Conservation (phyloP, 805 yeast species). For the Schizosaccharomyces cryophilus region DNA sequence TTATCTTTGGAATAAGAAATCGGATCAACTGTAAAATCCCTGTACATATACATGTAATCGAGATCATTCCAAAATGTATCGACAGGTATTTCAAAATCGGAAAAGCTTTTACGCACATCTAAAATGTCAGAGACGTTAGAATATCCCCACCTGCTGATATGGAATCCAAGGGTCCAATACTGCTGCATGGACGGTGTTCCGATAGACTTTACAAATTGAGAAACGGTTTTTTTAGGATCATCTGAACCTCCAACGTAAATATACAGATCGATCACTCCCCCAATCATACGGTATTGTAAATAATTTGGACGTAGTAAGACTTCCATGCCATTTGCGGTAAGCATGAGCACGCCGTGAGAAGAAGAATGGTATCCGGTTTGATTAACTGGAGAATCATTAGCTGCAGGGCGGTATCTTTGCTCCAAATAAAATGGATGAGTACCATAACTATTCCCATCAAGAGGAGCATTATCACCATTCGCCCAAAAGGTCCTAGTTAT, state of each 20-base stretch:
- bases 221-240: conserved; percentile 23
- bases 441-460: conserved; percentile 16
- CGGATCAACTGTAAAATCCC: conserved; percentile 58
- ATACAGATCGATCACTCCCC: conserved; percentile 10
- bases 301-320: background rate
- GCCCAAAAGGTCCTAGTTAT: conserved; percentile 14
- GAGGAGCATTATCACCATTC: conserved; percentile 13
- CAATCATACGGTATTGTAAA: conserved; percentile 1
- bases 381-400: background rate
- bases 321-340: conserved; percentile 1
- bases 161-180: conserved; percentile 52
- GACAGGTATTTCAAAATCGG: conserved; percentile 38
- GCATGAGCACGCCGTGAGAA: conserved; percentile 1
- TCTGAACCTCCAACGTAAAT: conserved; percentile 13
- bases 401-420: background rate
- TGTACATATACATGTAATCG: conserved; percentile 50
- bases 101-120: conserved; percentile 33
- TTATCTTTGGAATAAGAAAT: conserved; percentile 37
- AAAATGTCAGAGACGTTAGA: conserved; percentile 52
- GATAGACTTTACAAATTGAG: conserved; percentile 31
- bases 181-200: conserved; percentile 43
- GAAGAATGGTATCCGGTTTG: conserved; percentile 8
- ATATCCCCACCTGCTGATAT: conserved; percentile 76
- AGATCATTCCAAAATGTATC: conserved; percentile 68
- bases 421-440: conserved; percentile 16